Conservation (phyloP, 2,329 filamentous ascomycete species). For the Teratosphaeria gauchensis region DNA sequence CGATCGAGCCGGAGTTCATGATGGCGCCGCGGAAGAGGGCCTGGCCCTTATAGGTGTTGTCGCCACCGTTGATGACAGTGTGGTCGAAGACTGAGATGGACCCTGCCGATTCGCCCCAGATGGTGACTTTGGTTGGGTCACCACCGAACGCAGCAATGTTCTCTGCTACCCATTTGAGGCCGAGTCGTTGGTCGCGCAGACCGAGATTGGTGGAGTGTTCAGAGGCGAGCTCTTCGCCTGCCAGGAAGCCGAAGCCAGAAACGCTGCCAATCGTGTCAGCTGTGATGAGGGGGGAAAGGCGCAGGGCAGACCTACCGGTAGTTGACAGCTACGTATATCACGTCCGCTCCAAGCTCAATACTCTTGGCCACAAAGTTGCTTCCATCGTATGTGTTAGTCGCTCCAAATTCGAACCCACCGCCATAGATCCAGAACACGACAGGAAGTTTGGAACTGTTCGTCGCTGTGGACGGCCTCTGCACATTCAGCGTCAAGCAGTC, state of each 20-base stretch:
- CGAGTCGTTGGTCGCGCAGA: slow-evolving; percentile 22
- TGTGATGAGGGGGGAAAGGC: background rate
- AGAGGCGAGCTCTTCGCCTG: slow-evolving; percentile 22
- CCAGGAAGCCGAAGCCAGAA: slow-evolving; percentile 27
- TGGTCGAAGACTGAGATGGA: slow-evolving; percentile 65
- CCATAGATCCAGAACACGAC: slow-evolving; percentile 43
- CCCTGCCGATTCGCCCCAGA: slow-evolving; percentile 60
- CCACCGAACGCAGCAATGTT: slow-evolving; percentile 54
- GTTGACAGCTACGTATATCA: slow-evolving; percentile 68
- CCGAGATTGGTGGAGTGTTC: slow-evolving; percentile 28
- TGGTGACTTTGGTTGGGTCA: slow-evolving; percentile 49
- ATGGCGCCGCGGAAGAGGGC: slow-evolving; percentile 66
- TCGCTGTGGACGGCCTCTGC: slow-evolving; percentile 31
- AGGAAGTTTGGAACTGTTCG: slow-evolving; percentile 30
- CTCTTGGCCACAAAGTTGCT: slow-evolving; percentile 32
- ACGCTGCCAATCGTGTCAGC: slow-evolving; percentile 14
- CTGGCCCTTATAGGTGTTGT: slow-evolving; percentile 65
- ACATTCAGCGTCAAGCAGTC: slow-evolving; percentile 33
- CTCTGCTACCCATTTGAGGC: slow-evolving; percentile 29
- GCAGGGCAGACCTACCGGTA: slow-evolving; percentile 35
- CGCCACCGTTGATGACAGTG: slow-evolving; percentile 62
- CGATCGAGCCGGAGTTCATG: slow-evolving; percentile 62
- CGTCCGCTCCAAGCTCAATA: slow-evolving; percentile 47
- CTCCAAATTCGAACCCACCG: slow-evolving; percentile 34
- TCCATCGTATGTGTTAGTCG: slow-evolving; percentile 32